Evolutionary conservation across 805 yeast species (phyloP), one percentile per base, ranked within the genome.

Genomic region (Barnettozyma populi): DNA sequence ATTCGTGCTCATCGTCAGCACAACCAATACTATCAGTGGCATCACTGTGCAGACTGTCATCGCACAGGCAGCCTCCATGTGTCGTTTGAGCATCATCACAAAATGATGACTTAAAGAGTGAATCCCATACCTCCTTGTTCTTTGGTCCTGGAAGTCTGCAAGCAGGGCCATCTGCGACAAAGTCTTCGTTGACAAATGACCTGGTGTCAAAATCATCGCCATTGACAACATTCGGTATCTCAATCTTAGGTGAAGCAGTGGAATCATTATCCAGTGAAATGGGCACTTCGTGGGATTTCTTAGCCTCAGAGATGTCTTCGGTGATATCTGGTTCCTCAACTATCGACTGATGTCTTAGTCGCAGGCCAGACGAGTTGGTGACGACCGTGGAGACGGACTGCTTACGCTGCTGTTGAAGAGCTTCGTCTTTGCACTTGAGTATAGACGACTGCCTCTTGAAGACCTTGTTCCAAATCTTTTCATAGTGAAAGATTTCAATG

Each of bases 401-500:
- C 29, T 50, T 57, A 16, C 62, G 44, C 16, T 49, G 54, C 19
- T 46, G 50, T 2, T 48, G 45, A 4, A 37, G 18, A 3, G 48
- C 18, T 27, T 52, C 61, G n/a, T 59, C 62, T 41, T 61, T 59
- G 44, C 67, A 63, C 47, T 62, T 63, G 41, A 64, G 47, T 5
- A 63, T 59, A 7, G 66, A 62, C 18, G 59, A 60, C 40, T 64
- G 57, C 40, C 66, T 55, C 41, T 63, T 61, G 55, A 63, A 64
- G 7, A 59, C 48, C 39, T 52, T 49, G 47, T 70, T 73, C 65
- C 71, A 72, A 45, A 64, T 64, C 57, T 69, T 65, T 52, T 75
- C 78, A 57, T 75, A 75, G 43, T 68, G 70, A 57, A 59, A 73
- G 16, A 74, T 72, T 47, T 71, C 73, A 5, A 74, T 64, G 27